Evolutionary conservation across 2,329 filamentous ascomycete species (phyloP).

Genomic region (Aspergillus arachidicola): DNA sequence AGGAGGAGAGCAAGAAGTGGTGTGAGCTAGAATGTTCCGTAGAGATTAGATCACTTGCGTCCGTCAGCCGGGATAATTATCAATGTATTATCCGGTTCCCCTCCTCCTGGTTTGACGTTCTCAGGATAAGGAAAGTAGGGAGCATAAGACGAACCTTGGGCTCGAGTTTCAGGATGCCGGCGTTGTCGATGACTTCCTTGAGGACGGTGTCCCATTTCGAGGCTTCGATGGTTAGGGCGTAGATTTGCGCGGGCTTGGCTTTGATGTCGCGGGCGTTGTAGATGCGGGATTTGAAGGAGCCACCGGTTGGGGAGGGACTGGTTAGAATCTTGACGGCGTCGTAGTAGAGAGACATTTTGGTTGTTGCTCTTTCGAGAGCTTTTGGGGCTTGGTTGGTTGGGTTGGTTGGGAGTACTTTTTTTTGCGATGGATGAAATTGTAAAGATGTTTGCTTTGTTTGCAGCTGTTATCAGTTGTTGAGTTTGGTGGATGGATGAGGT

Average conservation of each 20-base stretch:
- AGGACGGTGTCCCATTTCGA: conserved; percentile 88
- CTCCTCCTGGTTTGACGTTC: too few relatives aligned
- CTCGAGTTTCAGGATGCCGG: conserved; percentile 76
- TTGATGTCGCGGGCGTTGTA: conserved; percentile 75
- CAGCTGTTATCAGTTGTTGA: not conserved
- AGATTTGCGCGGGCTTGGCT: conserved; percentile 78
- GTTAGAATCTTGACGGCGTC: conserved; percentile 79
- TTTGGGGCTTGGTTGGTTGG: not conserved
- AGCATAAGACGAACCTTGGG: conserved; percentile 79
- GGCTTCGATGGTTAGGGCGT: conserved; percentile 82
- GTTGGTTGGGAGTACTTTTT: not conserved
- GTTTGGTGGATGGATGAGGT: too few relatives aligned
- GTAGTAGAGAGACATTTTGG: conserved; percentile 86
- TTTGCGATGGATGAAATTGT: not conserved
- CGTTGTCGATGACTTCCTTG: conserved; percentile 84
- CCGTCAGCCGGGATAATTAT: conserved; percentile 36
- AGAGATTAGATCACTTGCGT: conserved; percentile 30
- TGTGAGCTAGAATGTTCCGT: conserved; percentile 62
- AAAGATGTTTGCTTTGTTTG: conserved; percentile 31
- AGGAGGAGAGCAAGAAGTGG: conserved; percentile 79
- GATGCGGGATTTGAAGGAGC: conserved; percentile 83
- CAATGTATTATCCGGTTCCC: not conserved
- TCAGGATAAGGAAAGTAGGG: too few relatives aligned
- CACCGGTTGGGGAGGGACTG: conserved; percentile 65
- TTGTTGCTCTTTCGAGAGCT: not conserved